These are phyloP conservation scores for Solanum acaule DNA, from an alignment of 257 asterid genomes.

Conservation along the genomic window DNA sequence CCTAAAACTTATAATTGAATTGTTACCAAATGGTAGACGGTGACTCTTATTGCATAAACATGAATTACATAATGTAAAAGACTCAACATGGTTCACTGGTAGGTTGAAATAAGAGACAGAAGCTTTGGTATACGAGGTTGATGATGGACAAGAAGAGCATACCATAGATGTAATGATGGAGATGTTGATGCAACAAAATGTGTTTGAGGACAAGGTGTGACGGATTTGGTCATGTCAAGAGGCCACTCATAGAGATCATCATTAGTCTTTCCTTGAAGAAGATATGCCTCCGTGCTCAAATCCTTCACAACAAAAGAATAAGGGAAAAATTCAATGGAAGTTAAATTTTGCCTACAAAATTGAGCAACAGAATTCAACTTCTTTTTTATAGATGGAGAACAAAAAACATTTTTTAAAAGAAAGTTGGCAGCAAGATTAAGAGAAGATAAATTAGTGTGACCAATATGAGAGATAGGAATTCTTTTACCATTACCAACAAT, in stretches of 20 bases:
- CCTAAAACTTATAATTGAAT: background rate
- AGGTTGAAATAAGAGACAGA: background rate
- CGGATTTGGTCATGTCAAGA: background rate
- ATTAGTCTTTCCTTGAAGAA: too few species aligned
- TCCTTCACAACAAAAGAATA: too few species aligned
- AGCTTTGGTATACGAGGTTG: background rate
- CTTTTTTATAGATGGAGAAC: too few species aligned
- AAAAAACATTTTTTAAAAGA: too few species aligned
- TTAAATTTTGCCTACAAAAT: too few species aligned
- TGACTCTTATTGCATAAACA: too few species aligned
- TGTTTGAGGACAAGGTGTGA: background rate
- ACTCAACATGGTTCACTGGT: too few species aligned
- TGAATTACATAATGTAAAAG: too few species aligned
- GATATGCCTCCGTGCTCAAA: too few species aligned
- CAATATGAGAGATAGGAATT: background rate
- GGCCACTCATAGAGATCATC: too few species aligned
- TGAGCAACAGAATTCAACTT: too few species aligned
- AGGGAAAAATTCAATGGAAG: too few species aligned
- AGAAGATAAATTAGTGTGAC: background rate
- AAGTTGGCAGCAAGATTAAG: background rate
- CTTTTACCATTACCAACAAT: background rate
- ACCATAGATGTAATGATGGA: background rate
- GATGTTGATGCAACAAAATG: background rate
- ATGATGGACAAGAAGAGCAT: background rate
- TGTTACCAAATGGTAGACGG: background rate